These are phyloP conservation scores for Nematocida minor DNA, from an alignment of 371 early-diverging fungal genomes.

Conservation along the genomic window DNA sequence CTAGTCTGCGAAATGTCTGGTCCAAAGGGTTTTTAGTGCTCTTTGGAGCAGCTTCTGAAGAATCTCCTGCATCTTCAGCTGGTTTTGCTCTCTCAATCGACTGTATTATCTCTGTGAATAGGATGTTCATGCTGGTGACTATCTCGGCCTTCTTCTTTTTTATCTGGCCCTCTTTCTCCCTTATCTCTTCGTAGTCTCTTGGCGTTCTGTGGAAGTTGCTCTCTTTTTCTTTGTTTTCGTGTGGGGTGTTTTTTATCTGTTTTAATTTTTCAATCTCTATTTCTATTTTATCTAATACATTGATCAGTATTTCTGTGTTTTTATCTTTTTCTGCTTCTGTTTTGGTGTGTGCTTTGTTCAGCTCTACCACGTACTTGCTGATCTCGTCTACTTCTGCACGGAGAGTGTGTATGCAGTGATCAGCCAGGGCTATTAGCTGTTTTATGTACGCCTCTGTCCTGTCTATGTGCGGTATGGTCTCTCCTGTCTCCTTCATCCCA, in stretches of 20 bases:
- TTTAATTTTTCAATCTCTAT: neutral
- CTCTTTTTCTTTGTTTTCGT: neutral
- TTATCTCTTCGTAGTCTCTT: neutral
- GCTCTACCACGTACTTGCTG: neutral
- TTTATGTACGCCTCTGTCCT: neutral
- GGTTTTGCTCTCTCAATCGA: neutral
- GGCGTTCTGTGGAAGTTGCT: neutral
- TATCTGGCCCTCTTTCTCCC: neutral
- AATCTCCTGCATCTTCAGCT: too few species aligned
- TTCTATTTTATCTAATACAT: neutral
- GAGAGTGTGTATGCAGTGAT: neutral
- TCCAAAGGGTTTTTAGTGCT: neutral
- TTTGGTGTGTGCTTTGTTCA: neutral
- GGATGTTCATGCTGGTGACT: neutral
- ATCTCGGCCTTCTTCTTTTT: neutral
- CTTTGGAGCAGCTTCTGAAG: neutral
- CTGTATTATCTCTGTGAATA: constrained; percentile 1
- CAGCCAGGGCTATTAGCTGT: neutral
- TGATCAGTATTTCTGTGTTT: neutral
- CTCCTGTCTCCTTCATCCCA: neutral
- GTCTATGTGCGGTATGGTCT: neutral
- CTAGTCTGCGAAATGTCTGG: neutral
- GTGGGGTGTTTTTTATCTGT: neutral
- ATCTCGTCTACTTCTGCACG: neutral
- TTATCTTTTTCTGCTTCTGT: neutral